These are phyloP conservation scores for Zea luxurians DNA, from an alignment of 176 grass and related monocot genomes.

Conservation along the genomic window DNA sequence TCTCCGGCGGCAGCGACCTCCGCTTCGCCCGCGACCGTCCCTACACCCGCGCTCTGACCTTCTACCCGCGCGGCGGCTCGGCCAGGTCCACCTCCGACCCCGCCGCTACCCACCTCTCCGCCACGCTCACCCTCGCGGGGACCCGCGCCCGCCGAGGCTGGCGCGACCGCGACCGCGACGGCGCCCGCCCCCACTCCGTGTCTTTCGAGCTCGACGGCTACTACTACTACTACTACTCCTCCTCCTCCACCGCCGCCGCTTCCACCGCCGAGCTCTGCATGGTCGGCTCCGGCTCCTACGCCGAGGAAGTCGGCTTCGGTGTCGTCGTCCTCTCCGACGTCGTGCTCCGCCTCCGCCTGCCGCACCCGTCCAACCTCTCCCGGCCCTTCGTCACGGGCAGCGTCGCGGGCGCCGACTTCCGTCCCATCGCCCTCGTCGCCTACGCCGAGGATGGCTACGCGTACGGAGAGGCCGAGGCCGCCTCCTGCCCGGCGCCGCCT, in stretches of 20 bases:
- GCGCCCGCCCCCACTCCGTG: not conserved
- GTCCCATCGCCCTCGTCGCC: not conserved
- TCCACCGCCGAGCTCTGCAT: constrained; percentile 17
- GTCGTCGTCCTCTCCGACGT: constrained; percentile 13
- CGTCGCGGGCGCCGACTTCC: not conserved
- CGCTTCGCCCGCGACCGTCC: not conserved
- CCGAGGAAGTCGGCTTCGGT: constrained; percentile 12
- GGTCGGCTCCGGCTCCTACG: constrained; percentile 24
- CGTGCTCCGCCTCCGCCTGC: constrained; percentile 14
- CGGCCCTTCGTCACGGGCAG: constrained; percentile 3
- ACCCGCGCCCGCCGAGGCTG: not conserved
- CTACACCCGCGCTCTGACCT: not conserved
- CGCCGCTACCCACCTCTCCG: not conserved
- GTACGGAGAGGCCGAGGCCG: not conserved
- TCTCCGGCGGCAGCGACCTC: constrained; percentile 14
- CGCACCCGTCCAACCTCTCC: constrained; percentile 13
- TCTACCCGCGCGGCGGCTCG: not conserved
- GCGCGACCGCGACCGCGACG: accelerated
- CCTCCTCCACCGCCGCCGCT: not conserved
- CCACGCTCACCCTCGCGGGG: constrained; percentile 1
- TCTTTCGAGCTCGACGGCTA: constrained; percentile 26
- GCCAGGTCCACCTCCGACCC: not conserved
- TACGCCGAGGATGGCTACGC: constrained; percentile 10
- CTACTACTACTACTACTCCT: not conserved
- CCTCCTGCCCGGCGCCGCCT: not conserved